Percentiles rank a stretch among this genome's conserved stretches.
These are phyloP conservation scores for Piper longum DNA, from an alignment of 164 flowering plant genomes.

Conservation along the genomic window DNA sequence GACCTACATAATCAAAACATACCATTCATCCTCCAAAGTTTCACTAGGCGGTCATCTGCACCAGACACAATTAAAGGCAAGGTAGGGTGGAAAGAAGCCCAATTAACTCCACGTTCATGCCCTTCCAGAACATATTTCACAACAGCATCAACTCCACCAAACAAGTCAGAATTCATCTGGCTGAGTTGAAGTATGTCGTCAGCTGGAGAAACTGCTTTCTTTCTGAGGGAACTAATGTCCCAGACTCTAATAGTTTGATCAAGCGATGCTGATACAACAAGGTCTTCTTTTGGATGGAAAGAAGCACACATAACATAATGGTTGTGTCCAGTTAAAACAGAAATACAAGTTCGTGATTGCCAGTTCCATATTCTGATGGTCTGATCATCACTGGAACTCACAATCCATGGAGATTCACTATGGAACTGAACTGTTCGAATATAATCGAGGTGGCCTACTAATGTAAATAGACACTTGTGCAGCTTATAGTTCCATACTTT, in stretches of 20 bases:
- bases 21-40: constrained; percentile 98
- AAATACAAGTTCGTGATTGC: constrained; percentile 84
- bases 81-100: constrained; percentile 92
- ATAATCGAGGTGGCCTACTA: constrained; percentile 84
- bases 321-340: constrained; percentile 85
- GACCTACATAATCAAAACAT: background rate
- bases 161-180: constrained; percentile 86
- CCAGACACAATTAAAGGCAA: constrained; percentile 74
- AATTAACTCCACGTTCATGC: constrained; percentile 81
- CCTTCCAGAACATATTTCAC: constrained; percentile 90
- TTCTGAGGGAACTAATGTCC: constrained; percentile 84
- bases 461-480: constrained; percentile 64
- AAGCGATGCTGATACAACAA: constrained; percentile 84
- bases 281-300: constrained; percentile 90
- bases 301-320: constrained; percentile 81
- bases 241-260: constrained; percentile 95
- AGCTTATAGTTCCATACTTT: constrained; percentile 86
- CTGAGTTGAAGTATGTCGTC: constrained; percentile 75
- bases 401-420: constrained; percentile 82
- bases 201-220: constrained; percentile 70
- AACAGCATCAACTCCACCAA: constrained; percentile 92
- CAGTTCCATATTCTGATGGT: constrained; percentile 96
- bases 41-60: constrained; percentile 96
- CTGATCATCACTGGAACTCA: constrained; percentile 82
- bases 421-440: constrained; percentile 93